Conservation (phyloP, 2,329 filamentous ascomycete species). For the Fusarium irregulare region DNA sequence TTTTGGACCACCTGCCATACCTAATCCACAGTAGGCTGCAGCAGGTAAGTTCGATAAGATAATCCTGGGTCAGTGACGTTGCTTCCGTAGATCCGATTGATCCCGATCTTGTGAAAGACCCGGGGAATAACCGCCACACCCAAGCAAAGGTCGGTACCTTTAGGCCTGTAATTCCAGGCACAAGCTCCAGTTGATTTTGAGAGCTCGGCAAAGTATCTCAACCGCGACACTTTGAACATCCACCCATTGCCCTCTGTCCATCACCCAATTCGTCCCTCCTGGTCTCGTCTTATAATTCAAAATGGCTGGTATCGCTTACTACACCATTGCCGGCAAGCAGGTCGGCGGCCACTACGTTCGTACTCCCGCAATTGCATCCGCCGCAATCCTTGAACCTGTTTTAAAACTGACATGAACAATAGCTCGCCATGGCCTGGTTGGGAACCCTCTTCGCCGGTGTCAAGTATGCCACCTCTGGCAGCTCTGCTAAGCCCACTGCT, state of each 20-base stretch:
- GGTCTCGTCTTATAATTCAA: constrained; percentile 40
- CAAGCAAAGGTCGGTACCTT: constrained; percentile 12
- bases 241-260: constrained; percentile 47
- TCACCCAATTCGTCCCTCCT: constrained; percentile 46
- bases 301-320: constrained; percentile 57
- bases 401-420: constrained; percentile 39
- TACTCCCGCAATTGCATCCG: constrained; percentile 42
- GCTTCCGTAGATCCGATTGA: constrained; percentile 40
- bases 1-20: too few relatives aligned
- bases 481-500: constrained; percentile 58
- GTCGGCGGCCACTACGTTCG: constrained; percentile 71
- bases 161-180: constrained; percentile 52
- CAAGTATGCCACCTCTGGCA: constrained; percentile 58
- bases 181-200: constrained; percentile 40
- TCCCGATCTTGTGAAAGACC: constrained; percentile 36
- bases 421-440: constrained; percentile 70
- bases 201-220: constrained; percentile 47
- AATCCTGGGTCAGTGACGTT: constrained; percentile 37
- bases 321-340: constrained; percentile 68
- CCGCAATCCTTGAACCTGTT: constrained; percentile 4
- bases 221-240: constrained; percentile 43
- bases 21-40: constrained; percentile 14
- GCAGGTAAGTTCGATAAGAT: constrained; percentile 2
- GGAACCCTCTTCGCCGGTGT: constrained; percentile 61
- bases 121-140: constrained; percentile 48